These are phyloP conservation scores for Physcomitrium patens DNA, from an alignment of 225 moss, liverwort and hornwort species.

Conservation along the genomic window DNA sequence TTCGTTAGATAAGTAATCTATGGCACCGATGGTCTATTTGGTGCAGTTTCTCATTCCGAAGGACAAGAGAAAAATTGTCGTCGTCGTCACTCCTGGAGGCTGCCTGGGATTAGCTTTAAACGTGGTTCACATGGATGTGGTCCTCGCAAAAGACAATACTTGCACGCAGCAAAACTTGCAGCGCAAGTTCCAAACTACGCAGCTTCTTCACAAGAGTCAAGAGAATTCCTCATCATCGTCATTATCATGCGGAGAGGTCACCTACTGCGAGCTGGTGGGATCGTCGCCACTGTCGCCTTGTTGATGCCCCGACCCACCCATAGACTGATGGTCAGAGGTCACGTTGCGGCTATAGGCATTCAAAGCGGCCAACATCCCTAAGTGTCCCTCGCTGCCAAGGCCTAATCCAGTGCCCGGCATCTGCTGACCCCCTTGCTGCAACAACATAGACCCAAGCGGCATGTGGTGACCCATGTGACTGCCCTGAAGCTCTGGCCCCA, in stretches of 20 bases:
- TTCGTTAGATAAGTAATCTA: slow-evolving; percentile 36
- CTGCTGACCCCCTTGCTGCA: slow-evolving; percentile 85
- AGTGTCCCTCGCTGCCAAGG: slow-evolving; percentile 83
- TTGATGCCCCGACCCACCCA: slow-evolving; percentile 97
- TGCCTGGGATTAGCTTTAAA: slow-evolving; percentile 3
- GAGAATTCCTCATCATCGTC: not conserved
- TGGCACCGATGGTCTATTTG: slow-evolving; percentile 61
- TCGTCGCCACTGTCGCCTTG: slow-evolving; percentile 99
- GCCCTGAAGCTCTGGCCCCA: slow-evolving; percentile 94
- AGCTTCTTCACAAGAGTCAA: slow-evolving; percentile 16
- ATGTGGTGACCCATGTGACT: slow-evolving; percentile 89
- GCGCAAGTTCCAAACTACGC: slow-evolving; percentile 18
- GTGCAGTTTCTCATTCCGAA: slow-evolving; percentile 52
- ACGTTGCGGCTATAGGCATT: slow-evolving; percentile 95
- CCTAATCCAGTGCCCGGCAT: slow-evolving; percentile 90
- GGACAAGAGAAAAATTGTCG: slow-evolving; percentile 38
- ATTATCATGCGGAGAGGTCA: not conserved
- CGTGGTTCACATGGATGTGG: slow-evolving; percentile 31
- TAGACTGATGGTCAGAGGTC: slow-evolving; percentile 91
- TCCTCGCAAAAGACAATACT: slow-evolving; percentile 1
- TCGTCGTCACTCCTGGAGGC: slow-evolving; percentile 27
- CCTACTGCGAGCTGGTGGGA: slow-evolving; percentile 93
- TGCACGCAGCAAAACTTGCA: slow-evolving; percentile 20
- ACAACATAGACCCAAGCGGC: slow-evolving; percentile 95
- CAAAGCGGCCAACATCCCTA: slow-evolving; percentile 98